Base-by-base conservation (phyloP, 2,329 filamentous ascomycete species). In the Xylaria sp. region DNA sequence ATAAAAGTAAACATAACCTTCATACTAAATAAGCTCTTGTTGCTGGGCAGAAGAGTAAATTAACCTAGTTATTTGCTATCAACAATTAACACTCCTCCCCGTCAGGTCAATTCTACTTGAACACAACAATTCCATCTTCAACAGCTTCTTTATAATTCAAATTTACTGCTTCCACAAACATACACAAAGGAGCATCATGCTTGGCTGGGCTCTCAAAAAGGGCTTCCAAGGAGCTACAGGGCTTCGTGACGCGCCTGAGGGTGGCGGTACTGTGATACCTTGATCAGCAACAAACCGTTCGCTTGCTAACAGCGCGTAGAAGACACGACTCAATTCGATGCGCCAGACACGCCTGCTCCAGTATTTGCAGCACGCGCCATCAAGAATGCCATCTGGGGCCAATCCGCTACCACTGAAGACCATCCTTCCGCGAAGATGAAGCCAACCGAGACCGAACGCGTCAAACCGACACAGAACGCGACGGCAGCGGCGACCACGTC, bases 301-400 rank as follows among this genome's bases (percentile, higher is more conserved):
- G 12, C 50, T 44, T 62, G 55, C 73, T 75, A 63, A 74, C 54
- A 23, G 42, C 32, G 21, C 58, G 37, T 25, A 83, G 81, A 81
- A 53, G 82, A 84, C 57, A 83, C 81, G 74, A 83, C 84, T 0
- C 84, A 85, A 69, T 73, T 86, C 48, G 88, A 91, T 18, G 82
- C 83, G 37, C 88, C 89, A 47, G 89, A 91, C 73, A 91, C 89
- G 18, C 89, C 89, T 6, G 89, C 88, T 0, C 89, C 89, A 1
- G 85, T 91, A 0, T 91, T 91, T 75, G 89, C 89, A 1, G 89
- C 89, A 44, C 85, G 89, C 68, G 89, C 89, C 5, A 82, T 91
- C 75, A 90, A 87, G 73, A 88, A 85, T 73, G 89, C 87, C 29
- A 78, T 91, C 54, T 91, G 91, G 73, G 89, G 89, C 48, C 88